These are phyloP conservation scores for Colletotrichum sp. DNA, from an alignment of 2,329 filamentous ascomycete genomes.

Conservation along the genomic window DNA sequence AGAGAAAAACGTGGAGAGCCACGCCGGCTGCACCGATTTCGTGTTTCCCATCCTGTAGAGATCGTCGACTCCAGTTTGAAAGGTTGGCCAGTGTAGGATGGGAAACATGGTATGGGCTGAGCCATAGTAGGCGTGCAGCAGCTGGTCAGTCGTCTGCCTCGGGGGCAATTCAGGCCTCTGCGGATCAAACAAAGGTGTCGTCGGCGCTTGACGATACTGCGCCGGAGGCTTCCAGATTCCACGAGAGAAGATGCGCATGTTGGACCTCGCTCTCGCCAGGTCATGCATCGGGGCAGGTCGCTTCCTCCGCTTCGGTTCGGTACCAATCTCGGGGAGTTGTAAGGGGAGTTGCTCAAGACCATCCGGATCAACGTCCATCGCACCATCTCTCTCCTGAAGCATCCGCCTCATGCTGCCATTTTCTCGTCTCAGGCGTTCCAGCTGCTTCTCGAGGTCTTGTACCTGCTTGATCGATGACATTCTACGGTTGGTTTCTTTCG, in stretches of 20 bases:
- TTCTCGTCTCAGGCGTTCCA: constrained; percentile 79
- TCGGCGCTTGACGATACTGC: constrained; percentile 62
- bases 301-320: constrained; percentile 68
- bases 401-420: constrained; percentile 76
- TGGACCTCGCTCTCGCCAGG: constrained; percentile 72
- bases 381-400: constrained; percentile 55
- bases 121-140: constrained; percentile 77
- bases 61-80: constrained; percentile 76
- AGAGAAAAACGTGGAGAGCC: constrained; percentile 81
- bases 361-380: constrained; percentile 55
- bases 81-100: constrained; percentile 86
- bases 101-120: constrained; percentile 83
- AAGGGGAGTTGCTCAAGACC: constrained; percentile 53
- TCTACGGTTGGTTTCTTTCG: constrained; percentile 95
- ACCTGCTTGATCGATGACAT: constrained; percentile 99
- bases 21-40: constrained; percentile 67
- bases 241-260: constrained; percentile 74
- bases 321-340: constrained; percentile 69
- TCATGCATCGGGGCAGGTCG: constrained; percentile 69
- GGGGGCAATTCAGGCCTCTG: constrained; percentile 72
- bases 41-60: constrained; percentile 73
- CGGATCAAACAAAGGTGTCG: constrained; percentile 50
- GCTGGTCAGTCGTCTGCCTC: constrained; percentile 70
- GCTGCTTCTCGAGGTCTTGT: constrained; percentile 93
- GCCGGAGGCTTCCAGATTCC: constrained; percentile 83